Evolutionary conservation across 2,329 filamentous ascomycete genomes (phyloP).

Genomic region (Monilinia fructigena): DNA sequence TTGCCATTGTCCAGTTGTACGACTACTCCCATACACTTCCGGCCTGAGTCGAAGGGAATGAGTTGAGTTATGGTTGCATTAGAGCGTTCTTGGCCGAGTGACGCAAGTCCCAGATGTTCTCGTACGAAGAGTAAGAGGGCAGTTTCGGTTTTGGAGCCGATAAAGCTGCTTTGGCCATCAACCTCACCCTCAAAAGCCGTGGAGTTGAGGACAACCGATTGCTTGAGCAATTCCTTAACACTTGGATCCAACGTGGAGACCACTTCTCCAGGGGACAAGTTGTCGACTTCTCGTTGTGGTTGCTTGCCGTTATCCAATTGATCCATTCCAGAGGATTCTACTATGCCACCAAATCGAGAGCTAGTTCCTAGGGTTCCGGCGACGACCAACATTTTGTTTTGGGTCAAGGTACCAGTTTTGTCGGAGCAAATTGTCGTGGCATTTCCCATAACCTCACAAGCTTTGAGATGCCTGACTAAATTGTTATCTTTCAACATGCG

Average conservation of each 20-base stretch:
- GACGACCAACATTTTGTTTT: slow-evolving; percentile 75
- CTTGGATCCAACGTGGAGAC: slow-evolving; percentile 33
- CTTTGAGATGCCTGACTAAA: slow-evolving; percentile 64
- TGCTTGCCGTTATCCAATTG: slow-evolving; percentile 33
- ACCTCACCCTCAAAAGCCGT: slow-evolving; percentile 67
- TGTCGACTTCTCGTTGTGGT: slow-evolving; percentile 30
- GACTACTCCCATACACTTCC: slow-evolving; percentile 70
- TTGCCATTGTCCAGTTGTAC: slow-evolving; percentile 49
- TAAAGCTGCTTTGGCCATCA: slow-evolving; percentile 58
- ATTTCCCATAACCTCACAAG: slow-evolving; percentile 71
- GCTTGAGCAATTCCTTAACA: slow-evolving; percentile 49
- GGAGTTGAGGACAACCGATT: slow-evolving; percentile 67
- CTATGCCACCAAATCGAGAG: slow-evolving; percentile 50
- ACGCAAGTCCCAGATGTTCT: slow-evolving; percentile 63
- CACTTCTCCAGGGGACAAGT: slow-evolving; percentile 38
- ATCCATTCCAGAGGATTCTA: slow-evolving; percentile 36
- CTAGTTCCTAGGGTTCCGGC: slow-evolving; percentile 64
- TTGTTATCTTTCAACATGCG: slow-evolving; percentile 70
- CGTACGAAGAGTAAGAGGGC: slow-evolving; percentile 69
- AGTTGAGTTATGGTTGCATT: slow-evolving; percentile 59
- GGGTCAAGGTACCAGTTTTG: slow-evolving; percentile 73
- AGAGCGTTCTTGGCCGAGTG: slow-evolving; percentile 58
- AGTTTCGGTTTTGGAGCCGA: slow-evolving; percentile 77
- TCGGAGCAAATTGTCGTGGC: slow-evolving; percentile 76
- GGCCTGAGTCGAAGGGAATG: slow-evolving; percentile 43